Evolutionary conservation across 2,329 filamentous ascomycete species (phyloP), one percentile per base, ranked within the genome.

Genomic region (Dichotomopilus funicola): DNA sequence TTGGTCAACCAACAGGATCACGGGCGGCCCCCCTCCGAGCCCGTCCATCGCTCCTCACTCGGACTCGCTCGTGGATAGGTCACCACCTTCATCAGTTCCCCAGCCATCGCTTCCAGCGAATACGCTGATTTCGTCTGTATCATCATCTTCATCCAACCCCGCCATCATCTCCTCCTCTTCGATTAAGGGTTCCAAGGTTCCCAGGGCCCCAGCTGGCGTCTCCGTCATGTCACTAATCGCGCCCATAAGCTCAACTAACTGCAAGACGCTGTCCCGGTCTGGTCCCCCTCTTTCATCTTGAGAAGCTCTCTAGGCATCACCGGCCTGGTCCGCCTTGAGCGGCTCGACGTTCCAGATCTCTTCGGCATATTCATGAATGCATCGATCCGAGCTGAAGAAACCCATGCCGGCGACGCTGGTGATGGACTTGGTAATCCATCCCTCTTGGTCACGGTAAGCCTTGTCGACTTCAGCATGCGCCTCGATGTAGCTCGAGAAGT

Each of bases 291-390:
- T 48, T 42, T 10, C 27, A 34, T 27, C 48, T 37, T 45, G n/a
- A 48, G 49, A 54, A 51, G 46, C 35, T 31, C 5, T 37, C 34
- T 42, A 42, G 11, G 10, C 40, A 35, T 34, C 33, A 13, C 34
- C 38, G 12, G 45, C 49, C 34, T 72, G 67, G 44, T 75, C 72
- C 35, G 75, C 75, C 37, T 73, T 72, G 53, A 94, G 71, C 34
- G 92, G 91, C 77, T 97, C 92, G 41, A 96, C 78, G 68, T 97
- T 97, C 94, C 94, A 99, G 70, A 99, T 96, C 61, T 80, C 85
- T 71, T 99, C 92, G 0, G 94, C 94, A 73, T 99, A 99, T 78
- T 96, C 91, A 66, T 92, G 89, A 71, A 97, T 96, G 74, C 92
- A 96, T 41, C 92, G 82, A 71, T 97, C 92, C 61, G 88, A 92